Evolutionary conservation across 2,329 filamentous ascomycete species (phyloP), one percentile per base, ranked within the genome.

Genomic region (Nannizziopsis barbatae): DNA sequence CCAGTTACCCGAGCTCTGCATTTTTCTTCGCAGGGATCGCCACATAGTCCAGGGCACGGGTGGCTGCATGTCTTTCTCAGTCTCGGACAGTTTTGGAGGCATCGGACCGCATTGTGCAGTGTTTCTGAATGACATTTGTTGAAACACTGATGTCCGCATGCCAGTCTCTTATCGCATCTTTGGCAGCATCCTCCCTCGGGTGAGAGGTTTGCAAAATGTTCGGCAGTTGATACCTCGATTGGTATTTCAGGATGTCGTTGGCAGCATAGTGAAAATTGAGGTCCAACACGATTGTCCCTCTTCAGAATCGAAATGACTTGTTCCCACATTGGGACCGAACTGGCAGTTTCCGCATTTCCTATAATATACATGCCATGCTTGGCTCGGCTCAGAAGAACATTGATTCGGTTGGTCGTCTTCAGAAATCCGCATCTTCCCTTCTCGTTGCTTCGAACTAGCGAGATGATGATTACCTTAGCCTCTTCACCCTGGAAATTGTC

Each of bases 151-250:
- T 75, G 71, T 0, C 71, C 72, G 46, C 72, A 75, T 3, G 52
- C 42, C 10, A 75, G 61, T 11, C 65, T 62, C 22, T 64, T 59
- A 3, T 52, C 66, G 52, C 81, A 84, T 1, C 61, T 61, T 12
- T 71, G 57, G 37, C 59, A 58, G 54, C 80, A 84, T 0, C 81
- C 81, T 36, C 79, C 79, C 58, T 85, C 81, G 0, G 81, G 81
- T 0, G 59, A 73, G 50, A 69, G 62, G 51, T 58, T 70, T 0
- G 66, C 51, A 54, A 85, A 84, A 51, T 84, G 71, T 1, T 80
- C 75, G 0, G 80, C 74, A 1, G 64, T 53, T 0, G 70, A 71
- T 1, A 79, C 75, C 1, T 57, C 14, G 9, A 84, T 75, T 0
- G 62, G 55, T 0, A 64, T 73, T 0, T 77, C 66, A 0, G 68